A percentile compares a stretch with the other conserved stretches of the same genome.
phyloP scores from a whole-genome alignment of 345 rosid species.

The Arabidopsis suecica region DNA sequence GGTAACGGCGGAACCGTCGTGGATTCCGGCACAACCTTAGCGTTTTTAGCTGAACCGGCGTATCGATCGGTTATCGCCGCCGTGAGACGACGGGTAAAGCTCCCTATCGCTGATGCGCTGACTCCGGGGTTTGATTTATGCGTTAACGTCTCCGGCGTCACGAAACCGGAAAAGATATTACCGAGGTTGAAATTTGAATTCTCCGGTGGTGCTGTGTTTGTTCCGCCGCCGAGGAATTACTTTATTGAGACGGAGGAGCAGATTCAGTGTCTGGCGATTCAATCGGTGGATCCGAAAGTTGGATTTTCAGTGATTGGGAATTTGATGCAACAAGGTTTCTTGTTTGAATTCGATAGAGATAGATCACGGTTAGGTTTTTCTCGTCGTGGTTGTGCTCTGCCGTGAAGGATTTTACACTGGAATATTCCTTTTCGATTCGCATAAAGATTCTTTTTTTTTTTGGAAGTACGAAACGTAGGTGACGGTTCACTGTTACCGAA shows the following conservation, averaged over 20 bases:
- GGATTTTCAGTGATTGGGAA: slow-evolving; percentile 86
- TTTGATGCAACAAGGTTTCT: slow-evolving; percentile 91
- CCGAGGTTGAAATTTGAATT: slow-evolving; percentile 69
- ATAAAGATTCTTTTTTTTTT: slow-evolving; percentile 31
- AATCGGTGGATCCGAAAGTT: slow-evolving; percentile 51
- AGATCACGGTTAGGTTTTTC: slow-evolving; percentile 78
- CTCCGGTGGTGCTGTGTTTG: slow-evolving; percentile 53
- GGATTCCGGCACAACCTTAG: slow-evolving; percentile 82
- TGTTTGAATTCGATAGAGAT: slow-evolving; percentile 79
- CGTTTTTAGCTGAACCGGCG: slow-evolving; percentile 60
- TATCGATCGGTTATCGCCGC: slow-evolving; percentile 56
- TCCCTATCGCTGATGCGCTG: slow-evolving; percentile 48
- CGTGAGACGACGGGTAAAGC: slow-evolving; percentile 52
- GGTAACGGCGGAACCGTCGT: slow-evolving; percentile 91
- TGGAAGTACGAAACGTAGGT: slow-evolving; percentile 30
- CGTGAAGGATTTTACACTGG: slow-evolving; percentile 29
- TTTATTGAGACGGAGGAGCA: slow-evolving; percentile 65
- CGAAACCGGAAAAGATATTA: slow-evolving; percentile 45
- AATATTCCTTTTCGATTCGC: slow-evolving; percentile 6
- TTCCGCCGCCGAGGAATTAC: slow-evolving; percentile 84
- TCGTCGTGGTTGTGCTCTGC: slow-evolving; percentile 68
- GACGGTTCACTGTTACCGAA: slow-evolving; percentile 39
- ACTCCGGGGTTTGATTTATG: slow-evolving; percentile 83
- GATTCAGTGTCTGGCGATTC: slow-evolving; percentile 73
- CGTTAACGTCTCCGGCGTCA: slow-evolving; percentile 60